A percentile compares a stretch with the other conserved stretches of the same genome.
Conservation (phyloP, 768 basidiomycete species). For the Goffeauzyma gilvescens region DNA sequence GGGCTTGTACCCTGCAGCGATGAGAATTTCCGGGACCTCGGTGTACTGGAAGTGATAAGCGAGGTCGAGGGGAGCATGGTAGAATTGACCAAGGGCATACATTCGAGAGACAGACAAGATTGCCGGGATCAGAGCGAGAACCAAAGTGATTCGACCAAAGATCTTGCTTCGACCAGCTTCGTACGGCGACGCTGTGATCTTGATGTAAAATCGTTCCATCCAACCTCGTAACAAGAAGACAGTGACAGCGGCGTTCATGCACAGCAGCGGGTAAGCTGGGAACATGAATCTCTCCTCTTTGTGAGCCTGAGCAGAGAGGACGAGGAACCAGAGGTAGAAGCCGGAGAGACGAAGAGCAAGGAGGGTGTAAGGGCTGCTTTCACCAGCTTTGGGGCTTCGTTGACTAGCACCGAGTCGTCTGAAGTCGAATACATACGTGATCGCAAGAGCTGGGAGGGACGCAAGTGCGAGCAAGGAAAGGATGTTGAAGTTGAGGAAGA, state of each 20-base stretch:
- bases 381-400: conserved; percentile 28
- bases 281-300: conserved; percentile 99
- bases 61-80: conserved; percentile 67
- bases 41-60: conserved; percentile 49
- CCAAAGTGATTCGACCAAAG: conserved; percentile 58
- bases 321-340: conserved; percentile 72
- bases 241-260: conserved; percentile 83
- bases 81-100: conserved; percentile 66
- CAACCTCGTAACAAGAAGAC: conserved; percentile 70
- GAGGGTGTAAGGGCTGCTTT: conserved; percentile 53
- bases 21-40: conserved; percentile 68
- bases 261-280: conserved; percentile 73
- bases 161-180: conserved; percentile 57
- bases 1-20: conserved; percentile 23
- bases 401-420: conserved; percentile 50
- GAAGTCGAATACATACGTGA: conserved; percentile 57
- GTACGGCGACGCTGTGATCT: conserved; percentile 64
- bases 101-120: conserved; percentile 62
- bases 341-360: conserved; percentile 63
- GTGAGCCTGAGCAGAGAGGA: conserved; percentile 65
- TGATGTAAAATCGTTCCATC: conserved; percentile 59
- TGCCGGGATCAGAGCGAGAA: conserved; percentile 46
- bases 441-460: conserved; percentile 54
- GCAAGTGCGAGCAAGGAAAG: conserved; percentile 59
- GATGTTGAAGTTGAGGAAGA: conserved; percentile 85